Percentiles rank a stretch among this genome's conserved stretches.
phyloP scores from a whole-genome alignment of 257 asterid genomes.

The Cruciata laevipes region DNA sequence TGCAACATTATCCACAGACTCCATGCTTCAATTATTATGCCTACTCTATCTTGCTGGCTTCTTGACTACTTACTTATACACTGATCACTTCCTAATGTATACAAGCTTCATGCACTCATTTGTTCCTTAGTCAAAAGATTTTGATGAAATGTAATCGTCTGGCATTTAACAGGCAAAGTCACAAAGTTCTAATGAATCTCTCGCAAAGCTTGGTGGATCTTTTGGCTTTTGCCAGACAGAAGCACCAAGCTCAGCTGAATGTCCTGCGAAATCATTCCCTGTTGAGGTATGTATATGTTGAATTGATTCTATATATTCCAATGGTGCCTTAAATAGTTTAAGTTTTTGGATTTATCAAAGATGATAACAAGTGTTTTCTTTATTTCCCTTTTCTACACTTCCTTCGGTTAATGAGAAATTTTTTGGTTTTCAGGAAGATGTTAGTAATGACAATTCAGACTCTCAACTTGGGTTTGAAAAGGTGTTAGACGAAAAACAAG shows the following conservation, averaged over 20 bases:
- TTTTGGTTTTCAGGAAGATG: slow-evolving; percentile 21
- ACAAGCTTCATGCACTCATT: neutral
- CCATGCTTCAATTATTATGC: neutral
- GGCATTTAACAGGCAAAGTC: slow-evolving; percentile 24
- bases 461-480: slow-evolving; percentile 13
- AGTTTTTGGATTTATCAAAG: neutral
- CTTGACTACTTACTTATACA: neutral
- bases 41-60: neutral
- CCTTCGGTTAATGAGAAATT: slow-evolving; percentile 19
- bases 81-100: neutral
- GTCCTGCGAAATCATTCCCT: slow-evolving; percentile 2
- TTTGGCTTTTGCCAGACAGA: slow-evolving; percentile 23
- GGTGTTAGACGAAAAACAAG: slow-evolving; percentile 41
- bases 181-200: slow-evolving; percentile 14
- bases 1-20: neutral
- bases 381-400: slow-evolving; percentile 12
- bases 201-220: neutral
- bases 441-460: slow-evolving; percentile 15
- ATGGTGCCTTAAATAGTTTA: neutral
- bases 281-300: slow-evolving; percentile 15
- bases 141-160: slow-evolving; percentile 4
- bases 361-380: slow-evolving; percentile 3
- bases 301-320: neutral
- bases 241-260: slow-evolving; percentile 11
- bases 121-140: neutral